phyloP scores from a whole-genome alignment of 192 early-diverging fungal species.

The Phlyctochytrium planicorne region DNA sequence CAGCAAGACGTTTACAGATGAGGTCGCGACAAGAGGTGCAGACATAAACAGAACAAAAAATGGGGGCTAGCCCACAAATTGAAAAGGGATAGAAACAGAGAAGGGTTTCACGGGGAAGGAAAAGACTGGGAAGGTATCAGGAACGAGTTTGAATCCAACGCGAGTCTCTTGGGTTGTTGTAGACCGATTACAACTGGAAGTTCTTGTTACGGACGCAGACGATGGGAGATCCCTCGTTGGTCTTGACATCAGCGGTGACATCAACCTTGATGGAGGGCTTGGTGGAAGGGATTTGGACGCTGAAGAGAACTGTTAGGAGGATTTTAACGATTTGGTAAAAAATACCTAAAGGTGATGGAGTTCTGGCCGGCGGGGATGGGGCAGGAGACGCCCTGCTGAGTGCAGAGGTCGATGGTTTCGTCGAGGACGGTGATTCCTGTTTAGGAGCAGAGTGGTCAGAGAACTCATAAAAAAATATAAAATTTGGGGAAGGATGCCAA shows the following conservation, averaged over 20 bases:
- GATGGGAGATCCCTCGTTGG: background rate
- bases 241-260: background rate
- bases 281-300: background rate
- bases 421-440: slow-evolving; percentile 11
- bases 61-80: too few relatives aligned
- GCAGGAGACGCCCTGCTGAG: slow-evolving; percentile 5
- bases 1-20: too few relatives aligned
- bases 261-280: background rate
- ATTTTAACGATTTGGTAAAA: background rate
- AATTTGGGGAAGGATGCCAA: too few relatives aligned
- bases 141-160: too few relatives aligned
- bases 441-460: too few relatives aligned
- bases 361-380: background rate
- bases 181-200: slow-evolving; percentile 4
- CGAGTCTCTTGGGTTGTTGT: too few relatives aligned
- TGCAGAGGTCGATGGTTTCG: slow-evolving; percentile 5
- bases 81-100: too few relatives aligned
- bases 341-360: slow-evolving; percentile 2
- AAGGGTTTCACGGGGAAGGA: too few relatives aligned
- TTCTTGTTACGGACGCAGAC: background rate
- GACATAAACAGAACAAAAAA: too few relatives aligned
- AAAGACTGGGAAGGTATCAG: too few relatives aligned
- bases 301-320: background rate
- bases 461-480: too few relatives aligned
- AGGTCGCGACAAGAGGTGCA: too few relatives aligned